Evolutionary conservation across 805 yeast species (phyloP), one percentile per base, ranked within the genome.

Genomic region (Zygotorulaspora florentina): DNA sequence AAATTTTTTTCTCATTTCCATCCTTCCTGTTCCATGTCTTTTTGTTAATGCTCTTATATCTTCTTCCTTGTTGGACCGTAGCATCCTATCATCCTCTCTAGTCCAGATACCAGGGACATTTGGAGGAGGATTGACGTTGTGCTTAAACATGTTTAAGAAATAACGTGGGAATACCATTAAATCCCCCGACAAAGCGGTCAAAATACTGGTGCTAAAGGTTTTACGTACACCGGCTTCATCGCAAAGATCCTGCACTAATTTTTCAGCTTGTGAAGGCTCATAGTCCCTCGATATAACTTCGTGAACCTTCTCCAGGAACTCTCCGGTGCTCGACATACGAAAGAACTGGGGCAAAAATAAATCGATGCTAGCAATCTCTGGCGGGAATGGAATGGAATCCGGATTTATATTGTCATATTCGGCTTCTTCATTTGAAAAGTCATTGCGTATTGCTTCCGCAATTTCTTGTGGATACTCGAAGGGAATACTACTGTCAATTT

Each of bases 71-170:
- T 59, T 62, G 20, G 61, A 47, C 41, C 59, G 66, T 43, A 72
- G 52, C 50, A 62, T 59, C 13, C 57, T 65, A 50, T 73, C 76
- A 59, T 73, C 75, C 39, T 68, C 71, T 23, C 64, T 54, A 2
- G 75, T 71, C 76, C 76, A 73, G 36, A 73, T 67, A 42, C 76
- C 76, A n/a, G 71, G 68, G 8, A 66, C 67, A 42, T 69, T 58
- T 43, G 54, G 51, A 30, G 77, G 77, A 9, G 76, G 77, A 48
- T 71, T 70, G 12, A 65, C 61, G 28, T 69, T 70, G 20, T 69
- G 62, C 48, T 66, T 65, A 36, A 73, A 64, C 58, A 70, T 70
- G 33, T 63, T 57, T 46, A 71, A 64, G 47, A 73, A 64, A 48
- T 68, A 73, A 38, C 70, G 64, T 36, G 74, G 72, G 45, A 73